Evolutionary conservation across 2,329 filamentous ascomycete species (phyloP), one percentile per base, ranked within the genome.

Genomic region (Rutstroemia sp.): DNA sequence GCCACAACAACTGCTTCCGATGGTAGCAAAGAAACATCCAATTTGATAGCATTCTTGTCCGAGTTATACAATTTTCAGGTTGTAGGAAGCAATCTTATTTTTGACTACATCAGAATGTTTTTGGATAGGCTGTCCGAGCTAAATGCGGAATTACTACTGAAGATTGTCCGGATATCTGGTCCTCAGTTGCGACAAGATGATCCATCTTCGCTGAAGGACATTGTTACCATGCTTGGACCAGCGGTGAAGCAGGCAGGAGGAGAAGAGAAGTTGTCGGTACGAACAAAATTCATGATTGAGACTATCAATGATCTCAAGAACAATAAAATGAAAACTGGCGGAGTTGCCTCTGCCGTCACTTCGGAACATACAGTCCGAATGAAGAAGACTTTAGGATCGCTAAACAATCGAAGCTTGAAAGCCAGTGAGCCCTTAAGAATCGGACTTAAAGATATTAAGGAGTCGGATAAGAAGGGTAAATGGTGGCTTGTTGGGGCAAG

Each of bases 401-500:
- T 99, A 39, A 94, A 89, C 67, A 72, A 74, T 64, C 75, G 81
- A 65, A 81, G 77, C 58, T 75, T 88, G 57, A 90, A 89, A 61
- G 84, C 86, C 7, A 86, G 82, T 3, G 89, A 95, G 58, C 90
- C 94, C 4, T 78, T 99, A 58, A 84, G 89, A 8, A 85, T 96
- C 57, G 84, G 88, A 10, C 78, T 96, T 4, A 78, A 80, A 39
- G 94, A 99, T 66, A 89, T 99, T 51, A 84, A 84, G 60, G 83
- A 92, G 60, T 86, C 87, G 0, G 88, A 92, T 42, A 92, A 88
- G 68, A 88, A 86, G 68, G 94, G 94, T 0, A 96, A 96, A 74
- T 99, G 94, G 94, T 99, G 94, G 94, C 82, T 97, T 19, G 89
- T 97, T 5, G 94, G 94, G 51, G 92, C 94, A n/a, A 96, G 91